Percentiles rank a stretch among this genome's conserved stretches.
Evolutionary conservation across 2,329 filamentous ascomycete genomes (phyloP).

Genomic region (Pseudocercospora ulei): DNA sequence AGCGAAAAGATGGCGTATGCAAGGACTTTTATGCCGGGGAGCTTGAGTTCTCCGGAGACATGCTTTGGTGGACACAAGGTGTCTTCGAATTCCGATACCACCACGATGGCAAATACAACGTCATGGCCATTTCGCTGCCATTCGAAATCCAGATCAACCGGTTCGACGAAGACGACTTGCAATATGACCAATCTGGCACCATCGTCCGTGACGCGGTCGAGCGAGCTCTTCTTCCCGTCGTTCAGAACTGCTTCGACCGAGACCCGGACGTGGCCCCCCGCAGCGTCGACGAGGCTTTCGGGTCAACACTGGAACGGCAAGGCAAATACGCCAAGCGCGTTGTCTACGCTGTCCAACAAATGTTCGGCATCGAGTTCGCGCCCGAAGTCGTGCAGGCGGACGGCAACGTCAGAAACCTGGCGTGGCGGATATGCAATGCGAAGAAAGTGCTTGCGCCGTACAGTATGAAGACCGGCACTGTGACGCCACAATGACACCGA

Average conservation of each 20-base stretch:
- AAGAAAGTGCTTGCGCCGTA: constrained; percentile 69
- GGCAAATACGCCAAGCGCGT: constrained; percentile 81
- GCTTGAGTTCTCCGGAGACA: constrained; percentile 80
- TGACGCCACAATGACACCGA: constrained; percentile 24
- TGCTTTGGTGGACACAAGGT: constrained; percentile 93
- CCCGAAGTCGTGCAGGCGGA: constrained; percentile 86
- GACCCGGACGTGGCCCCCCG: constrained; percentile 83
- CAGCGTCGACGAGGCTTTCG: constrained; percentile 70
- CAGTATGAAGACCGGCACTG: constrained; percentile 40
- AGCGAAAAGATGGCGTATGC: constrained; percentile 43
- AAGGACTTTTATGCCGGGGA: constrained; percentile 63
- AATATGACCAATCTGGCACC: constrained; percentile 46
- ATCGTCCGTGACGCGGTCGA: constrained; percentile 63
- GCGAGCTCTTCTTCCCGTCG: constrained; percentile 64
- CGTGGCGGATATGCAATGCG: constrained; percentile 90
- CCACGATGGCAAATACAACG: constrained; percentile 81
- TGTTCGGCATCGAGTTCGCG: constrained; percentile 94
- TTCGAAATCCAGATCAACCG: constrained; percentile 80
- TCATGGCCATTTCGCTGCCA: constrained; percentile 85
- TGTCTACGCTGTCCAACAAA: constrained; percentile 87
- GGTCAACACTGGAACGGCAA: constrained; percentile 72
- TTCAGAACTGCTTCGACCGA: constrained; percentile 85
- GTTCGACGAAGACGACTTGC: constrained; percentile 60
- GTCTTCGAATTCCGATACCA: constrained; percentile 97
- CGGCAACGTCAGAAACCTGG: constrained; percentile 78